Evolutionary conservation across 2,329 filamentous ascomycete species (phyloP).

Genomic region (Colletotrichum shisoi): DNA sequence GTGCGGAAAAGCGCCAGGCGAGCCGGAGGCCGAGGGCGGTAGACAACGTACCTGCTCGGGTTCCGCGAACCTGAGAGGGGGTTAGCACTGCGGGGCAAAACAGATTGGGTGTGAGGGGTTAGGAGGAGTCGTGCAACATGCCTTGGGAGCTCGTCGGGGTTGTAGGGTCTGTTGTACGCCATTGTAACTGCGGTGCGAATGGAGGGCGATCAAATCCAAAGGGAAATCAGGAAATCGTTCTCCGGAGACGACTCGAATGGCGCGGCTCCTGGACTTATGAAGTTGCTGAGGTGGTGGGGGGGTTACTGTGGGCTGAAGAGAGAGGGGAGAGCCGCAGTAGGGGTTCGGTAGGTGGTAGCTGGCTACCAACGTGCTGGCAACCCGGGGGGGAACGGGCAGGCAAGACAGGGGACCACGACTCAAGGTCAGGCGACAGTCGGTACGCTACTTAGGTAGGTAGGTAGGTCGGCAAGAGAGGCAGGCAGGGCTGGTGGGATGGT

Average conservation of each 20-base stretch:
- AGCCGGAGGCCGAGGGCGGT: conserved; percentile 25
- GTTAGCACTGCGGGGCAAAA: conserved; percentile 43
- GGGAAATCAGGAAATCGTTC: conserved; percentile 4
- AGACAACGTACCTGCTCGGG: conserved; percentile 68
- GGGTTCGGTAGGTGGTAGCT: conserved; percentile 17
- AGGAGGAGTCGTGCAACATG: conserved; percentile 57
- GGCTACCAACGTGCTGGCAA: not conserved
- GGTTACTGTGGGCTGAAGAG: conserved; percentile 21
- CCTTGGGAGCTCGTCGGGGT: conserved; percentile 94
- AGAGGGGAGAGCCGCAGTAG: conserved; percentile 28
- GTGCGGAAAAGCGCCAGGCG: conserved; percentile 19
- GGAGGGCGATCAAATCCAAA: conserved; percentile 19
- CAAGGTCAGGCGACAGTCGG: conserved; percentile 37
- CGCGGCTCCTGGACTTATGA: conserved; percentile 33
- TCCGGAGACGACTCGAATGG: conserved; percentile 19
- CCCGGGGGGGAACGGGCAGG: conserved; percentile 5
- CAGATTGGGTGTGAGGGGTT: conserved; percentile 20
- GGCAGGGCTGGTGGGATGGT: conserved; percentile 27
- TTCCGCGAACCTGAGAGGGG: conserved; percentile 70
- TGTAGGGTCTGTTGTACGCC: conserved; percentile 94
- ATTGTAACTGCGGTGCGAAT: conserved; percentile 59
- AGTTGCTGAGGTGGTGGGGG: conserved; percentile 35
- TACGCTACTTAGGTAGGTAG: conserved; percentile 11
- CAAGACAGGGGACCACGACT: conserved; percentile 20
- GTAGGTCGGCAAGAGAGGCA: conserved; percentile 16